Evolutionary conservation across 2,329 filamentous ascomycete genomes (phyloP).

Genomic region (Phialophora chinensis): DNA sequence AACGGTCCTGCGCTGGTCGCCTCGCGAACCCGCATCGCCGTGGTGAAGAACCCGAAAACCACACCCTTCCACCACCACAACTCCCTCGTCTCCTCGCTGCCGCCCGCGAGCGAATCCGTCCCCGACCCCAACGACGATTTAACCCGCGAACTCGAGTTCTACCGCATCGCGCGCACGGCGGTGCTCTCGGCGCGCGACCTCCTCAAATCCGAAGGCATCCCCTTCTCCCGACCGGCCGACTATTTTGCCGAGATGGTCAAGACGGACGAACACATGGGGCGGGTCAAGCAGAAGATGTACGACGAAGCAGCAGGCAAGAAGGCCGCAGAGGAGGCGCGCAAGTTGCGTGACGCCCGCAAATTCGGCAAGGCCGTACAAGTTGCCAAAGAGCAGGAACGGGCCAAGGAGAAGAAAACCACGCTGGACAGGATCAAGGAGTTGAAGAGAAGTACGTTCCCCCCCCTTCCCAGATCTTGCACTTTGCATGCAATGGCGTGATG

Average conservation of each 20-base stretch:
- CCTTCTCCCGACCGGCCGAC: slow-evolving; percentile 87
- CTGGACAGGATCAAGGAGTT: slow-evolving; percentile 93
- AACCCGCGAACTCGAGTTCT: slow-evolving; percentile 89
- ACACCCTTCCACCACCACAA: slow-evolving; percentile 85
- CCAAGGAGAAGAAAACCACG: slow-evolving; percentile 89
- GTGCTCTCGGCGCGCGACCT: slow-evolving; percentile 73
- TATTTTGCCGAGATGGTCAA: slow-evolving; percentile 99
- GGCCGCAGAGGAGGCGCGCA: slow-evolving; percentile 86
- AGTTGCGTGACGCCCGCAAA: slow-evolving; percentile 95
- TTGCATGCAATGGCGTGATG: no score
- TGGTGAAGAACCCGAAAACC: slow-evolving; percentile 58
- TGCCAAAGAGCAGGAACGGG: slow-evolving; percentile 91
- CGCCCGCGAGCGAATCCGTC: slow-evolving; percentile 69
- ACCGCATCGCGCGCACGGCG: slow-evolving; percentile 83
- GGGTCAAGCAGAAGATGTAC: slow-evolving; percentile 89
- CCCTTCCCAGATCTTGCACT: slow-evolving; percentile 22
- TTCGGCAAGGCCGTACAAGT: slow-evolving; percentile 99
- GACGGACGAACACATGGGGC: slow-evolving; percentile 97
- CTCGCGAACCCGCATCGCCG: slow-evolving; percentile 72
- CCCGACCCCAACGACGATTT: slow-evolving; percentile 89
- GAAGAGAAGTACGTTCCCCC: slow-evolving; percentile 85
- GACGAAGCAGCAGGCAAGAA: slow-evolving; percentile 93
- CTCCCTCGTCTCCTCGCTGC: slow-evolving; percentile 66
- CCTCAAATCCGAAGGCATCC: slow-evolving; percentile 79
- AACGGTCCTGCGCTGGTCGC: slow-evolving; percentile 86